Base-by-base conservation (phyloP, 2,329 filamentous ascomycete species). In the Sordariomycetes sp. region DNA sequence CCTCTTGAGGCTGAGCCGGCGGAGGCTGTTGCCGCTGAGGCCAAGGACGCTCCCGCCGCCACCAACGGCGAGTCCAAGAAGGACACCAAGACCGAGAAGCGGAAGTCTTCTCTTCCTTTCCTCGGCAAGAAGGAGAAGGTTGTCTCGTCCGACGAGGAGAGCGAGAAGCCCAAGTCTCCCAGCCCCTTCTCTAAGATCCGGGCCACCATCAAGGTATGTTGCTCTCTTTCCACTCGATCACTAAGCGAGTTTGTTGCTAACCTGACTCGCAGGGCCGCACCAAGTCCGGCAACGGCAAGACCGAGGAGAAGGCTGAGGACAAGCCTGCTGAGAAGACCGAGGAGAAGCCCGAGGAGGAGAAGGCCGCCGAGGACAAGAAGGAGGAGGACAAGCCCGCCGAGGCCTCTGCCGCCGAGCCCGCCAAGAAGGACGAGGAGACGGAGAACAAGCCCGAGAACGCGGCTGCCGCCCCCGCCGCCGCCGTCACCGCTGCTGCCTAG, bases 121-220 rank as follows among this genome's bases (percentile, higher is more conserved):
- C 86, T 84, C 68, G 85, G 89, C 66, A 88, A 90, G 81, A 93
- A 93, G 80, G 86, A 88, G 71, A 81, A 81, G 73, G 73, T 72
- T 40, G 70, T 75, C 53, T 67, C 74, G 40, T 80, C 79, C 1
- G 86, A 86, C 63, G 79, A 83, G 65, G 86, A 88, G 68, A 78
- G 81, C 63, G 78, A 82, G 72, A 81, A 81, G 76, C 65, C 69
- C 61, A 76, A 78, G 73, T 58, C 63, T 43, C 63, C 65, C 61
- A 78, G 77, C 62, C 75, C 76, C 59, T 84, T 84, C 77, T 83
- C 80, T 59, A 83, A 83, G 78, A 72, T 85, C 67, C 77, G 78
- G 65, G 77, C 77, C 66, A 81, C 79, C 63, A 80, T 81, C 73
- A 79, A 79, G 70, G 66, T 50, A 54, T 52, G 59, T 32, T 22